Percentiles rank a stretch among this genome's conserved stretches.
Evolutionary conservation across 2,329 filamentous ascomycete species (phyloP).

Genomic region (Fusarium cyanostomum): DNA sequence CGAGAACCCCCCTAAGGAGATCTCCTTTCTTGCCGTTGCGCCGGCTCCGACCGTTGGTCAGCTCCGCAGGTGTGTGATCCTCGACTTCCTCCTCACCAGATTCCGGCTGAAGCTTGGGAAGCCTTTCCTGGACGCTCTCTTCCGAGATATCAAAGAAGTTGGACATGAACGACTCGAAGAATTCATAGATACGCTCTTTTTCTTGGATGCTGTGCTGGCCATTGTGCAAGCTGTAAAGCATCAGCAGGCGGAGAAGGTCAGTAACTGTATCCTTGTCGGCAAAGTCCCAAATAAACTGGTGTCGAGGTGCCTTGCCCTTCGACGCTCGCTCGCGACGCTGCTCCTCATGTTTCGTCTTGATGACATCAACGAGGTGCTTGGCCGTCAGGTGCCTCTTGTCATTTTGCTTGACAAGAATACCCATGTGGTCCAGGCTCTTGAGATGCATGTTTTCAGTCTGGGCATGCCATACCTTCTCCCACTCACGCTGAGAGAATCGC

Average conservation of each 20-base stretch:
- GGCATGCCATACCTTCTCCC: conserved; percentile 98
- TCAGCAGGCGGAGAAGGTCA: conserved; percentile 69
- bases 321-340: conserved; percentile 77
- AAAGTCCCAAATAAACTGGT: conserved; percentile 82
- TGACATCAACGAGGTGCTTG: conserved; percentile 89
- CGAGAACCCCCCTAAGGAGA: conserved; percentile 85
- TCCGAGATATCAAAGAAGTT: conserved; percentile 80
- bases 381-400: conserved; percentile 93
- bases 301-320: conserved; percentile 68
- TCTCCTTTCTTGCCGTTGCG: conserved; percentile 81
- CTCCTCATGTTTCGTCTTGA: conserved; percentile 93
- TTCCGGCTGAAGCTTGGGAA: conserved; percentile 74
- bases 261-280: conserved; percentile 74
- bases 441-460: conserved; percentile 96
- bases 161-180: conserved; percentile 80
- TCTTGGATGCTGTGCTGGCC: conserved; percentile 77
- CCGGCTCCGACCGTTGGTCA: conserved; percentile 73
- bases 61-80: conserved; percentile 74
- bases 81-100: conserved; percentile 82
- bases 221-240: conserved; percentile 72
- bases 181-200: conserved; percentile 77
- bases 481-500: conserved; percentile 96
- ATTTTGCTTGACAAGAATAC: conserved; percentile 83
- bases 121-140: conserved; percentile 72
- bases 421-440: conserved; percentile 96